A percentile compares a stretch with the other conserved stretches of the same genome.
phyloP scores from a whole-genome alignment of 2,329 filamentous ascomycete species.

The Exophiala bonariae region DNA sequence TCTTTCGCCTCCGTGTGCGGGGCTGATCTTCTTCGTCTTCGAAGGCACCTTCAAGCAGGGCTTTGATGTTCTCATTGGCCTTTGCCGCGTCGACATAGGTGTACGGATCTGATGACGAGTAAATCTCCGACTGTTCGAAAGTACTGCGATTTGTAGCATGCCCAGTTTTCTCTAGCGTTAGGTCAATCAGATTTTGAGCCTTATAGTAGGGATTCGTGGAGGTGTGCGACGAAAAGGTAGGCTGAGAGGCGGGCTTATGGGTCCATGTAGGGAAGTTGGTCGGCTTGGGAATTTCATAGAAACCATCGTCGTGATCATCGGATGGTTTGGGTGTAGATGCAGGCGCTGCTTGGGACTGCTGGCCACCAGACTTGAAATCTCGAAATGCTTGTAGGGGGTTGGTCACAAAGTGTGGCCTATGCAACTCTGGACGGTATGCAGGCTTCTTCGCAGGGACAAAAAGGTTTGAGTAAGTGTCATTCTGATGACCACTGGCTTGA shows the following conservation, averaged over 20 bases:
- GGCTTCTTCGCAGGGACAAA: slow-evolving; percentile 25
- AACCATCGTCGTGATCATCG: slow-evolving; percentile 34
- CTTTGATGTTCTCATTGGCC: slow-evolving; percentile 54
- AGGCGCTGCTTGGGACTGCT: slow-evolving; percentile 25
- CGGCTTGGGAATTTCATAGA: slow-evolving; percentile 34
- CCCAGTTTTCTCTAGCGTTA: slow-evolving; percentile 46
- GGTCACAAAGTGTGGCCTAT: slow-evolving; percentile 19
- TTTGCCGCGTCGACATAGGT: slow-evolving; percentile 50
- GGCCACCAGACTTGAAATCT: slow-evolving; percentile 24
- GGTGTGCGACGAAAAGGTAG: slow-evolving; percentile 53
- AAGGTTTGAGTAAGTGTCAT: slow-evolving; percentile 25
- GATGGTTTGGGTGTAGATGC: slow-evolving; percentile 7
- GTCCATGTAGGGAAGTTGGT: slow-evolving; percentile 42
- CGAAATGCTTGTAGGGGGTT: slow-evolving; percentile 23
- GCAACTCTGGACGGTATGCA: slow-evolving; percentile 20
- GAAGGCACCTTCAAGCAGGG: slow-evolving; percentile 51
- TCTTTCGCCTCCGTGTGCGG: slow-evolving; percentile 38
- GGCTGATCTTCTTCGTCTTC: slow-evolving; percentile 49
- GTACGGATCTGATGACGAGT: slow-evolving; percentile 56
- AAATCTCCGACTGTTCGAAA: slow-evolving; percentile 46
- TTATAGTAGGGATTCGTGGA: slow-evolving; percentile 36
- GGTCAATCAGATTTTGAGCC: slow-evolving; percentile 50
- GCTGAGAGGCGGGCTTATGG: slow-evolving; percentile 52
- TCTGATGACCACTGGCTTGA: slow-evolving; percentile 19
- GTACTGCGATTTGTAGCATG: slow-evolving; percentile 46